These are phyloP conservation scores for Pseudozyma flocculosa DNA, from an alignment of 1,284 basidiomycete species.

Conservation along the genomic window DNA sequence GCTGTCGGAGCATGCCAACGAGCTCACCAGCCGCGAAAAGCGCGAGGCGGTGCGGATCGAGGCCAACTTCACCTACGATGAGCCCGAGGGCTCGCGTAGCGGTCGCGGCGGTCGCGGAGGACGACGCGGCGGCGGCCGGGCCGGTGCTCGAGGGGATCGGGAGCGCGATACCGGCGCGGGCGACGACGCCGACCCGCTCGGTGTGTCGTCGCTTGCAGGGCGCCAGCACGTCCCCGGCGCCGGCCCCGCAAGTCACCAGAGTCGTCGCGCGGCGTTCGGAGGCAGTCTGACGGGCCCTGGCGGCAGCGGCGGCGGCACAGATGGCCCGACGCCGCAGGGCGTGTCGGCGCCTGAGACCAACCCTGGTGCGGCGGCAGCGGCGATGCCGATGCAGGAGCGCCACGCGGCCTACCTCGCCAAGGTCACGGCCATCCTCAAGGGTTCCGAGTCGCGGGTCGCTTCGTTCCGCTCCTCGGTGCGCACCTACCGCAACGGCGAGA, in stretches of 20 bases:
- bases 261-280: slow-evolving; percentile 33
- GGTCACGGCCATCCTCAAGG: slow-evolving; percentile 67
- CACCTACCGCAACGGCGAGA: slow-evolving; percentile 76
- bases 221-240: slow-evolving; percentile 60
- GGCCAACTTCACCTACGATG: slow-evolving; percentile 76
- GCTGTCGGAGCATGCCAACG: slow-evolving; percentile 78
- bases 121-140: slow-evolving; percentile 6
- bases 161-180: background rate
- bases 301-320: slow-evolving; percentile 9
- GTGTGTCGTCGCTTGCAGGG: slow-evolving; percentile 23
- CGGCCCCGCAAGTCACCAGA: slow-evolving; percentile 36
- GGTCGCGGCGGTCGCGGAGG: slow-evolving; percentile 6
- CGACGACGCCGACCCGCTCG: slow-evolving; percentile 20
- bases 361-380: slow-evolving; percentile 61
- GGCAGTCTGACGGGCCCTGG: slow-evolving; percentile 33
- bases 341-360: slow-evolving; percentile 10
- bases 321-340: slow-evolving; percentile 16
- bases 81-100: slow-evolving; percentile 57
- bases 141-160: background rate
- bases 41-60: slow-evolving; percentile 76
- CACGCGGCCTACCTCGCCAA: slow-evolving; percentile 72
- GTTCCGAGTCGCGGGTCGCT: slow-evolving; percentile 70
- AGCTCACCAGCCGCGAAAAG: slow-evolving; percentile 75
- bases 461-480: slow-evolving; percentile 79
- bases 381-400: slow-evolving; percentile 62